Evolutionary conservation across 208 protist genomes (phyloP).

Genomic region (Trichomonas gallinae): DNA sequence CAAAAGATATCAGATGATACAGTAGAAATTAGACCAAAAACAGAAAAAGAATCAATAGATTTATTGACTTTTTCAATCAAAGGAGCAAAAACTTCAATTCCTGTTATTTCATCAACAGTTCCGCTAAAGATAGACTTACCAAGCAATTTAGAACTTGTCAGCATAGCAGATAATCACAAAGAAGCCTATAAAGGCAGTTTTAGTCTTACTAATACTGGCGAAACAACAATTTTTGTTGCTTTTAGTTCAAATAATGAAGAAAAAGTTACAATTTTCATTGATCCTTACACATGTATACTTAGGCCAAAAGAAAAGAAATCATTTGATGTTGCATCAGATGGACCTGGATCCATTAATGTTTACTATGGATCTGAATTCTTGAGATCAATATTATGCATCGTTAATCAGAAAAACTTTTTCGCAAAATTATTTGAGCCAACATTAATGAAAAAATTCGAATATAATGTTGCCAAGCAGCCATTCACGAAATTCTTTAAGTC

Average conservation of each 20-base stretch:
- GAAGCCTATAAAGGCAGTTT: neutral
- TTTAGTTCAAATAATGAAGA: neutral
- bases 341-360: neutral
- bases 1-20: neutral
- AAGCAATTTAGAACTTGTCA: neutral
- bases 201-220: neutral
- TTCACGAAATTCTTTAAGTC: neutral
- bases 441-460: neutral
- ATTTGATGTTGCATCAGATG: neutral
- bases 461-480: neutral
- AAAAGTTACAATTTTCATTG: neutral
- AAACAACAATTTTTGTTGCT: neutral
- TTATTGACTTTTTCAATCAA: neutral
- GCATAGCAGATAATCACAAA: neutral
- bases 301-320: neutral
- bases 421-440: neutral
- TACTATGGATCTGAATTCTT: neutral
- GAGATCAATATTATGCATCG: neutral
- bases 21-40: neutral
- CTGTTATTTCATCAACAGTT: neutral
- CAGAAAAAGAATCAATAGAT: neutral
- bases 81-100: neutral
- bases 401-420: neutral
- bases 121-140: neutral
- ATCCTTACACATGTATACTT: neutral